Conservation (phyloP, 345 rosid species). For the Dovyalis caffra region DNA sequence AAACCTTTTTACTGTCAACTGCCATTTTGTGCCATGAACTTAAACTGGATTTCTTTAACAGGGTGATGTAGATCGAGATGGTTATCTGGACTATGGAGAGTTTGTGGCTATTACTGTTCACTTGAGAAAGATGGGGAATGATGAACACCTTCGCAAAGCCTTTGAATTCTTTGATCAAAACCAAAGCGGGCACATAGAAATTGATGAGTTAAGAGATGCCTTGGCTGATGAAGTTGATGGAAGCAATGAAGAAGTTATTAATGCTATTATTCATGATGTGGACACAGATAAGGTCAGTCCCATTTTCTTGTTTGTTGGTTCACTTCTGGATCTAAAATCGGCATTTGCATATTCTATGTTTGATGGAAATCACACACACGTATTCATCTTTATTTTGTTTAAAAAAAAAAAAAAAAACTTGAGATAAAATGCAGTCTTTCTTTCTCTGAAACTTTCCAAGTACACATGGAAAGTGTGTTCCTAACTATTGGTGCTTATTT, state of each 20-base stretch:
- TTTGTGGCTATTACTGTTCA: slow-evolving; percentile 32
- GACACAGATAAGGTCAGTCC: slow-evolving; percentile 32
- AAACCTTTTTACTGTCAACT: background rate
- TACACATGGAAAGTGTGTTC: background rate
- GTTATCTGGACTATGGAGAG: slow-evolving; percentile 30
- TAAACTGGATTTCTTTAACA: slow-evolving; percentile 7
- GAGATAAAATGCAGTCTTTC: background rate
- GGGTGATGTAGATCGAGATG: slow-evolving; percentile 36
- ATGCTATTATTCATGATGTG: slow-evolving; percentile 28
- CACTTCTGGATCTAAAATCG: background rate
- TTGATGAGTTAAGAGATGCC: slow-evolving; percentile 28
- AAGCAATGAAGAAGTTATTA: slow-evolving; percentile 24
- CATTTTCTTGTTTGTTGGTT: background rate
- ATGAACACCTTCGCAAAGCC: slow-evolving; percentile 35
- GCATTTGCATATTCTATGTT: background rate
- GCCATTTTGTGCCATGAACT: background rate
- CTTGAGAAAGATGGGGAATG: slow-evolving; percentile 31
- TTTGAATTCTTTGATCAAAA: slow-evolving; percentile 30
- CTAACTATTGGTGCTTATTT: background rate
- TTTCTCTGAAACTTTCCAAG: background rate
- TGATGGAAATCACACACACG: background rate
- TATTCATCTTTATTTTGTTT: too few relatives aligned
- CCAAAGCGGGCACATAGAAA: slow-evolving; percentile 32
- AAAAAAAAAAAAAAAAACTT: background rate
- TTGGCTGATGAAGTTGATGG: slow-evolving; percentile 27